Conservation (phyloP, 1,284 basidiomycete species). For the Retiboletus flavoniger region DNA sequence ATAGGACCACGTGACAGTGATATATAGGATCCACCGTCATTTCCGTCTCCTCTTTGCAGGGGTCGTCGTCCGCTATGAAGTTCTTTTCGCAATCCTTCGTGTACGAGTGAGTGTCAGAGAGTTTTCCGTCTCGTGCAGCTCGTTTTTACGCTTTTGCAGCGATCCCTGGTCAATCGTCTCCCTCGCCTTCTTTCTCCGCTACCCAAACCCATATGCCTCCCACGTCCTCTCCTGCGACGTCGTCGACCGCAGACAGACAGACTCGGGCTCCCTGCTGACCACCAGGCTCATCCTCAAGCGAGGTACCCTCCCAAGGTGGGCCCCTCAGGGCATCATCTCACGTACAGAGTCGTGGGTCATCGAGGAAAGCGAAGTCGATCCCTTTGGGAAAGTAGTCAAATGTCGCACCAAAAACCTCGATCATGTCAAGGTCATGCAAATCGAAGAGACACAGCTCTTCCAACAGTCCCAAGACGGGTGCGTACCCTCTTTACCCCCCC, state of each 20-base stretch:
- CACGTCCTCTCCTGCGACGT: constrained; percentile 97
- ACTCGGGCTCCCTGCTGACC: constrained; percentile 78
- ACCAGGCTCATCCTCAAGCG: constrained; percentile 91
- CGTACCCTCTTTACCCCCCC: constrained; percentile 24
- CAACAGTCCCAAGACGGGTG: constrained; percentile 64
- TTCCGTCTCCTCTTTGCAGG: neutral
- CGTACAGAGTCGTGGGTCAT: constrained; percentile 84
- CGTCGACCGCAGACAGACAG: constrained; percentile 74
- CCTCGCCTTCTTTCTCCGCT: constrained; percentile 92
- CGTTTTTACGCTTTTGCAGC: constrained; percentile 40
- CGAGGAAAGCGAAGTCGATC: constrained; percentile 89
- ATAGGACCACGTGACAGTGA: constrained; percentile 16
- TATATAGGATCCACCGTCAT: neutral
- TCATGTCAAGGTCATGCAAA: constrained; percentile 81
- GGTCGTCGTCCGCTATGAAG: constrained; percentile 58
- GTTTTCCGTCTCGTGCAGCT: neutral
- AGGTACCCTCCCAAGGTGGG: constrained; percentile 89
- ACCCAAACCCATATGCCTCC: constrained; percentile 94
- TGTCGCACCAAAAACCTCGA: constrained; percentile 80
- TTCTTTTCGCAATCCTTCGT: constrained; percentile 78
- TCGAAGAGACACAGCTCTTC: constrained; percentile 71
- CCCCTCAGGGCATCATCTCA: constrained; percentile 73
- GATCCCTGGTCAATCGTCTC: constrained; percentile 91
- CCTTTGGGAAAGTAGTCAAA: constrained; percentile 63
- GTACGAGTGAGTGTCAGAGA: constrained; percentile 62